Percentiles rank a stretch among this genome's conserved stretches.
phyloP scores from a whole-genome alignment of 257 asterid genomes.

The Nicotiana undulata region DNA sequence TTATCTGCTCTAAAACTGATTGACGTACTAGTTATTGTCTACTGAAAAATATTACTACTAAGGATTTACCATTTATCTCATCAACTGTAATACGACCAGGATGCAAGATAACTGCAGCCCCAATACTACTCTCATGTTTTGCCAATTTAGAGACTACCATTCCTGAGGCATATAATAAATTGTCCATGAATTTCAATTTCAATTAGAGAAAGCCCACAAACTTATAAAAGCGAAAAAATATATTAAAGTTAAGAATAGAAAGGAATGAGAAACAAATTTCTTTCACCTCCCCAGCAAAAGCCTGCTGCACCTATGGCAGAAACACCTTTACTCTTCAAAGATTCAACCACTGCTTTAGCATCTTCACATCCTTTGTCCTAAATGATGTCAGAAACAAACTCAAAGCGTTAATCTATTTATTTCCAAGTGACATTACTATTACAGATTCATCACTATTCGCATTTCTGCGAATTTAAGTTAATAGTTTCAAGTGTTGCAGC shows the following conservation, averaged over 20 bases:
- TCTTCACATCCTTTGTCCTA: slow-evolving; percentile 64
- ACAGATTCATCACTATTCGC: too few species aligned
- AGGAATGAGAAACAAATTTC: background rate
- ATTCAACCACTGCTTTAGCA: slow-evolving; percentile 39
- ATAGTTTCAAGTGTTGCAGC: too few species aligned
- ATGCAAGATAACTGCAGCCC: slow-evolving; percentile 59
- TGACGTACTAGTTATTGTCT: background rate
- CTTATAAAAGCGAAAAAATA: background rate
- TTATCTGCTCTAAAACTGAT: background rate
- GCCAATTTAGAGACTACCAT: slow-evolving; percentile 40
- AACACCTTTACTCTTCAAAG: slow-evolving; percentile 49
- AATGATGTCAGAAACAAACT: background rate
- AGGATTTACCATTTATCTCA: slow-evolving; percentile 40
- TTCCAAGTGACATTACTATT: too few species aligned
- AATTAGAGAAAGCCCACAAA: background rate
- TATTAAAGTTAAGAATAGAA: background rate
- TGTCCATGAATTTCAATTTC: background rate
- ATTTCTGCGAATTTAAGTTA: background rate
- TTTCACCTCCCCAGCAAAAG: slow-evolving; percentile 79
- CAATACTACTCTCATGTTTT: slow-evolving; percentile 34
- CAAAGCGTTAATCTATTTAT: too few species aligned
- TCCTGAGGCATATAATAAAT: slow-evolving; percentile 25
- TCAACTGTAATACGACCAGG: slow-evolving; percentile 57
- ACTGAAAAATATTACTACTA: too few species aligned
- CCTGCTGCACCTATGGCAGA: slow-evolving; percentile 59